Conservation (phyloP, 176 grass and related monocot species). For the Triticum timopheevii region DNA sequence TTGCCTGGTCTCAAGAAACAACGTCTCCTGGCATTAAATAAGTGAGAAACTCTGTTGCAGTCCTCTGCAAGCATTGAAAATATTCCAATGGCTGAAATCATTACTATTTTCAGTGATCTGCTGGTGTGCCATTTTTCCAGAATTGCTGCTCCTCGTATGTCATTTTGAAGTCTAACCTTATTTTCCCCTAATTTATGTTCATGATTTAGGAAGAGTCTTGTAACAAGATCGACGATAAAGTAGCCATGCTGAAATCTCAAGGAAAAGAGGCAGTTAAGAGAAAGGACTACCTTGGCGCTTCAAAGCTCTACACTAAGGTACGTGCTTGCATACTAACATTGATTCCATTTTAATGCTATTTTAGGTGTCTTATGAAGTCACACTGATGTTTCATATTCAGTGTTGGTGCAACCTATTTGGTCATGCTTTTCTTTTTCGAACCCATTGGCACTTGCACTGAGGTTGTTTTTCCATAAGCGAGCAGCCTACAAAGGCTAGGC, state of each 20-base stretch:
- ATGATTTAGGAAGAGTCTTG: background rate
- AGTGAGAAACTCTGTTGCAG: too few species aligned
- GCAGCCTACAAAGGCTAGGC: background rate
- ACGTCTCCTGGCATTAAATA: too few species aligned
- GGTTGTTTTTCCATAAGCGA: background rate
- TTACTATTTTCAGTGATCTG: background rate
- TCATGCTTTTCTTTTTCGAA: background rate
- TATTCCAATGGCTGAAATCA: background rate
- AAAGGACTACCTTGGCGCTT: background rate
- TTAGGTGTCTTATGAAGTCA: background rate
- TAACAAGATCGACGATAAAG: background rate
- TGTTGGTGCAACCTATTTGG: background rate
- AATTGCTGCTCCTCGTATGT: background rate
- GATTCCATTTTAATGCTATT: background rate
- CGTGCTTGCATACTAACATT: background rate
- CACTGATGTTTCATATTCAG: background rate
- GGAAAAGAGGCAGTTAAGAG: background rate
- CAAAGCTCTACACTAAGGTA: slow-evolving; percentile 21
- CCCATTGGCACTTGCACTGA: background rate
- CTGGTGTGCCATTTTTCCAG: background rate
- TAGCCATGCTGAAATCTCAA: slow-evolving; percentile 28
- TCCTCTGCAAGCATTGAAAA: background rate
- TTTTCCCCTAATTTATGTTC: background rate
- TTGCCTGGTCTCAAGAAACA: too few species aligned
- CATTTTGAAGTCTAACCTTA: background rate